These are phyloP conservation scores for Boletus bicolor DNA, from an alignment of 768 basidiomycete species.

Conservation along the genomic window DNA sequence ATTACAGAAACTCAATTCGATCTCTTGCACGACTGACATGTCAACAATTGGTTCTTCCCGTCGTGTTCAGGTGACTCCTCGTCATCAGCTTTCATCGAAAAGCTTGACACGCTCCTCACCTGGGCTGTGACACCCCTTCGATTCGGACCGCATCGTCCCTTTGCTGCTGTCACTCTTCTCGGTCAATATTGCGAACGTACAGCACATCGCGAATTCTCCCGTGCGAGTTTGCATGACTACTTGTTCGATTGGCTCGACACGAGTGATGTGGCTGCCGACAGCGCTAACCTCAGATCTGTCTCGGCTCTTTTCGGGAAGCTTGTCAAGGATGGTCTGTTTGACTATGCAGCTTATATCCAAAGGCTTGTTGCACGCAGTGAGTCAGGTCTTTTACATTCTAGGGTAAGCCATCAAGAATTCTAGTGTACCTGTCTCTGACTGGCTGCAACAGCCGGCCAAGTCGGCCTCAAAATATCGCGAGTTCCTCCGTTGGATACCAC, in stretches of 20 bases:
- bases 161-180: slow-evolving; percentile 70
- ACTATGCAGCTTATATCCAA: slow-evolving; percentile 72
- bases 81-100: slow-evolving; percentile 51
- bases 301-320: slow-evolving; percentile 71
- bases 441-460: slow-evolving; percentile 3
- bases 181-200: slow-evolving; percentile 59
- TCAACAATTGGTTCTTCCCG: slow-evolving; percentile 52
- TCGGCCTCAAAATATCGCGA: slow-evolving; percentile 59
- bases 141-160: slow-evolving; percentile 78
- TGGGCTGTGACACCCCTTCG: slow-evolving; percentile 81
- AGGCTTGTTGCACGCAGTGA: slow-evolving; percentile 81
- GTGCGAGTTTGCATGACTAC: slow-evolving; percentile 66
- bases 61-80: slow-evolving; percentile 35
- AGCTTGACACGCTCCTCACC: slow-evolving; percentile 70
- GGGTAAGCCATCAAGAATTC: slow-evolving; percentile 37
- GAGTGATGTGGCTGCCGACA: slow-evolving; percentile 57
- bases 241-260: slow-evolving; percentile 81
- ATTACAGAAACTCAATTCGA: slow-evolving; percentile 69
- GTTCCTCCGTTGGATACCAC: slow-evolving; percentile 70
- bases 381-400: slow-evolving; percentile 48
- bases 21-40: slow-evolving; percentile 64
- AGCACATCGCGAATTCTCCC: slow-evolving; percentile 46
- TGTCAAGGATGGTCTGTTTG: slow-evolving; percentile 64
- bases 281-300: slow-evolving; percentile 53
- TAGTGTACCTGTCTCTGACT: background rate